Conservation (phyloP, 2,329 filamentous ascomycete species). For the Trichophaea hybrida region DNA sequence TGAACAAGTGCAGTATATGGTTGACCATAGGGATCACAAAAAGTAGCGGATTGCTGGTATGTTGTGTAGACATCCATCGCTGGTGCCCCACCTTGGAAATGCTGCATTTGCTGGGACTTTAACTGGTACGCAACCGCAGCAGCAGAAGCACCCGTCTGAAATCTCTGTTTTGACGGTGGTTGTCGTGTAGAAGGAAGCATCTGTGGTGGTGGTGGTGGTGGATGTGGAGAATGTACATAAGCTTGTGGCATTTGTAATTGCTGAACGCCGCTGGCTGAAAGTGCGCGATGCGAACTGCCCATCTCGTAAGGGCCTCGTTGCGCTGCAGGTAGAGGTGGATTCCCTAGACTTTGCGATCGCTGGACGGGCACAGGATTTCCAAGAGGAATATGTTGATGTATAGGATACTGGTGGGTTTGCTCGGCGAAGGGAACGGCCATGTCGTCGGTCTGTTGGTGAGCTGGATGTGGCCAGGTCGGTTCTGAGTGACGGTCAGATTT, state of each 20-base stretch:
- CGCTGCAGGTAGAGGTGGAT: background rate
- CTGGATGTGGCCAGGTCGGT: background rate
- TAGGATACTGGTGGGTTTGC: background rate
- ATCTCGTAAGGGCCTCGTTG: background rate
- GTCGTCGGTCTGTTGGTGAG: background rate
- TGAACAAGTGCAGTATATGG: background rate
- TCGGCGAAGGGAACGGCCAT: background rate
- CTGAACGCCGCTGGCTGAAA: background rate
- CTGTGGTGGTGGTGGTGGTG: background rate
- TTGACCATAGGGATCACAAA: background rate
- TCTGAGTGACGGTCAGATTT: constrained; percentile 1
- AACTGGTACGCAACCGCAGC: constrained; percentile 12
- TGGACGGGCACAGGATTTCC: background rate
- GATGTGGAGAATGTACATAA: background rate
- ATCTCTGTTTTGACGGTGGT: background rate
- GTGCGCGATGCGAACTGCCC: background rate
- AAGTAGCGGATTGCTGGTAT: background rate
- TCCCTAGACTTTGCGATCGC: background rate
- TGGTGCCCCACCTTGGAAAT: constrained; percentile 1
- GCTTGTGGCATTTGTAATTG: background rate
- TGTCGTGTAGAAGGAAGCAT: background rate
- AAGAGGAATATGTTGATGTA: background rate
- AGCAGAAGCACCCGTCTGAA: constrained; percentile 7
- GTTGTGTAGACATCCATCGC: background rate
- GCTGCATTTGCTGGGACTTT: constrained; percentile 10